These are phyloP conservation scores for Golubevia pallescens DNA, from an alignment of 1,284 basidiomycete species.

Conservation along the genomic window DNA sequence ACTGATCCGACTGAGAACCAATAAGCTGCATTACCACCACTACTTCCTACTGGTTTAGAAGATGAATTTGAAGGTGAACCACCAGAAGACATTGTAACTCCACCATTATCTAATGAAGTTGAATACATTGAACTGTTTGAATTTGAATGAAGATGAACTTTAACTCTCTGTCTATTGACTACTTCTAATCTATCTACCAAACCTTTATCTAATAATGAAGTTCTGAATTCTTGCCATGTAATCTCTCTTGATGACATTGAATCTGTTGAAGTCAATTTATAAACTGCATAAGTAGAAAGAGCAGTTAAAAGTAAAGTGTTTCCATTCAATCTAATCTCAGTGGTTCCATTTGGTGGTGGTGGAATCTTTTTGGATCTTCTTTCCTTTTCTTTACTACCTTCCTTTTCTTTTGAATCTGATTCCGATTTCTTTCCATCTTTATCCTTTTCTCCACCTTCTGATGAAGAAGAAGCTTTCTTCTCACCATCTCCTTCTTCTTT, in stretches of 20 bases:
- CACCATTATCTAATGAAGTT: not conserved
- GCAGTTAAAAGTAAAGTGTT: conserved; percentile 52
- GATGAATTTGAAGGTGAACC: not conserved
- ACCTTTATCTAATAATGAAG: conserved; percentile 62
- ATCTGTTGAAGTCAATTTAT: conserved; percentile 55
- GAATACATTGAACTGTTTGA: conserved; percentile 34
- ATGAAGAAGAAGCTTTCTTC: conserved; percentile 17
- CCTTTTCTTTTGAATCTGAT: conserved; percentile 16
- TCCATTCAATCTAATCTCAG: conserved; percentile 51
- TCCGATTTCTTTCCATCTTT: conserved; percentile 18
- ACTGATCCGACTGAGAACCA: conserved; percentile 64
- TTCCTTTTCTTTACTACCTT: conserved; percentile 6
- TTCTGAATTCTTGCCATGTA: conserved; percentile 64
- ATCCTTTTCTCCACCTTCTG: conserved; percentile 10
- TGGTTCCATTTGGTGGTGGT: conserved; percentile 21
- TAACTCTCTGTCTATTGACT: conserved; percentile 59
- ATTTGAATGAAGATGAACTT: conserved; percentile 57
- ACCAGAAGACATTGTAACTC: not conserved
- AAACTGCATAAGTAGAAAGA: conserved; percentile 54
- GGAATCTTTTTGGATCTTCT: conserved; percentile 12
- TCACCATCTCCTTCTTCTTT: conserved; percentile 18
- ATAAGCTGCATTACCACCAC: conserved; percentile 37
- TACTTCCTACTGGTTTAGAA: conserved; percentile 8
- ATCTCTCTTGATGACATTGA: conserved; percentile 50
- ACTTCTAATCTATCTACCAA: conserved; percentile 61